phyloP scores from a whole-genome alignment of 2,329 filamentous ascomycete species.

The Colletotrichum navitas region DNA sequence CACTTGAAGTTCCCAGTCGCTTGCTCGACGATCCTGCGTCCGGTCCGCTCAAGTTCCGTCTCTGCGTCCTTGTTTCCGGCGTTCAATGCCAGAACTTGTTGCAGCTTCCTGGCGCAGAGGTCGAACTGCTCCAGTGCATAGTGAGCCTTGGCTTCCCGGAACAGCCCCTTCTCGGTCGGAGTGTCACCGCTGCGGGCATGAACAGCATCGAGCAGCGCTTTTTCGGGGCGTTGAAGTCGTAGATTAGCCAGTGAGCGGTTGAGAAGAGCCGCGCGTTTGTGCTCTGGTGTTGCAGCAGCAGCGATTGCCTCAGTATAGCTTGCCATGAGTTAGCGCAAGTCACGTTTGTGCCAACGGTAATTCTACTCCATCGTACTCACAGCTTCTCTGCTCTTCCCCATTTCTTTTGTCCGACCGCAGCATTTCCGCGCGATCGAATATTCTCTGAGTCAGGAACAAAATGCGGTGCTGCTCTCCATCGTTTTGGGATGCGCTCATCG shows the following conservation, averaged over 20 bases:
- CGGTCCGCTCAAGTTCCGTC: constrained; percentile 48
- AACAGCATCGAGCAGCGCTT: constrained; percentile 50
- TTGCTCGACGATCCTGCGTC: constrained; percentile 54
- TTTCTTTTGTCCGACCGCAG: constrained; percentile 44
- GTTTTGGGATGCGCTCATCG: constrained; percentile 55
- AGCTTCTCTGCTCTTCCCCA: constrained; percentile 50
- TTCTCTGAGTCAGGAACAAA: constrained; percentile 39
- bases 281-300: constrained; percentile 50
- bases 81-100: constrained; percentile 48
- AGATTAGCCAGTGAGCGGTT: constrained; percentile 54
- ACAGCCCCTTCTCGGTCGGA: constrained; percentile 58
- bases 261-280: constrained; percentile 51
- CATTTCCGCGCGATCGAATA: constrained; percentile 52
- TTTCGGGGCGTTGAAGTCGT: constrained; percentile 46
- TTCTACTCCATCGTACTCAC: constrained; percentile 46
- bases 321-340: constrained; percentile 27
- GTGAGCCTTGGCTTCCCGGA: constrained; percentile 59
- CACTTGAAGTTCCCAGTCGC: constrained; percentile 56
- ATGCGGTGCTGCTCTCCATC: constrained; percentile 49
- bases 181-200: constrained; percentile 34
- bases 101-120: constrained; percentile 52
- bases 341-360: neutral
- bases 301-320: constrained; percentile 56
- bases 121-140: constrained; percentile 57
- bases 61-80: constrained; percentile 52